These are phyloP conservation scores for Cerioporus squamosus DNA, from an alignment of 1,284 basidiomycete species.

Conservation along the genomic window DNA sequence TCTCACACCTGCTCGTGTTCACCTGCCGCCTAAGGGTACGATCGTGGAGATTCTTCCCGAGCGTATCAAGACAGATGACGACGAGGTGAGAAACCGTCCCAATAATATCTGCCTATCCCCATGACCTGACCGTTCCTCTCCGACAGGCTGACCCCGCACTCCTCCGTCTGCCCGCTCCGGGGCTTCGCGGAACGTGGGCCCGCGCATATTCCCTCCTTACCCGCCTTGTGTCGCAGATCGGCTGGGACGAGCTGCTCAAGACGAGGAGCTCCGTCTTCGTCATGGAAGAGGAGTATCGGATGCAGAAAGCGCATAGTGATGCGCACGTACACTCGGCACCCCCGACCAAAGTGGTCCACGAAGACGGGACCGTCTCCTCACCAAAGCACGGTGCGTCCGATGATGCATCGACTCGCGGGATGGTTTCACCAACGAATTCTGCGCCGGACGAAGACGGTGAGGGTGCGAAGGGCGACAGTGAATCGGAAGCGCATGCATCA, in stretches of 20 bases:
- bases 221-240: slow-evolving; percentile 89
- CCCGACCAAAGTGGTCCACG: slow-evolving; percentile 21
- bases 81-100: slow-evolving; percentile 59
- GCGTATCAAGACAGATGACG: slow-evolving; percentile 77
- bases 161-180: slow-evolving; percentile 91
- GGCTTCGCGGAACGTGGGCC: slow-evolving; percentile 94
- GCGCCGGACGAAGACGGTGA: slow-evolving; percentile 17
- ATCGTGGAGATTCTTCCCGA: slow-evolving; percentile 85
- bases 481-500: slow-evolving; percentile 28
- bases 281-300: slow-evolving; percentile 99
- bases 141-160: slow-evolving; percentile 88
- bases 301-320: slow-evolving; percentile 77
- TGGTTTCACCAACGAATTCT: slow-evolving; percentile 41
- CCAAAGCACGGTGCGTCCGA: slow-evolving; percentile 44
- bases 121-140: slow-evolving; percentile 1
- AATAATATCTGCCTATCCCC: background rate
- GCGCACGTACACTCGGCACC: slow-evolving; percentile 40
- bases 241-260: slow-evolving; percentile 98
- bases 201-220: slow-evolving; percentile 93
- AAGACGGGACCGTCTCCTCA: slow-evolving; percentile 19
- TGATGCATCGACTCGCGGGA: slow-evolving; percentile 72
- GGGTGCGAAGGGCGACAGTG: slow-evolving; percentile 25
- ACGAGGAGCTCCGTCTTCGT: slow-evolving; percentile 95
- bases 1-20: slow-evolving; percentile 82
- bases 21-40: slow-evolving; percentile 85